A percentile compares a stretch with the other conserved stretches of the same genome.
Evolutionary conservation across 345 rosid genomes (phyloP).

Genomic region (Iberis pinnata): DNA sequence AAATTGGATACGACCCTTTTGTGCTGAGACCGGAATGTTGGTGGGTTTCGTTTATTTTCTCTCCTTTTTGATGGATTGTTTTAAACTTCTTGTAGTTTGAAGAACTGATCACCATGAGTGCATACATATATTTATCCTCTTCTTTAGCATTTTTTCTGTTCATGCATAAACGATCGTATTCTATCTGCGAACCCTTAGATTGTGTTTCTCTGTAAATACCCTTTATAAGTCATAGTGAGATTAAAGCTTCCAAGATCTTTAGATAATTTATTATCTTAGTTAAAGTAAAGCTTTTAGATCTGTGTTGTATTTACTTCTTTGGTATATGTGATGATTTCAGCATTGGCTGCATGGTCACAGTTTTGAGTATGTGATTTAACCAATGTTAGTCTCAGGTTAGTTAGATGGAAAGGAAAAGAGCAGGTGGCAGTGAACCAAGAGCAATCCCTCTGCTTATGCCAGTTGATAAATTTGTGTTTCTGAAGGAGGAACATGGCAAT

Average conservation of each 20-base stretch:
- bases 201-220: neutral
- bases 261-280: constrained; percentile 15
- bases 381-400: constrained; percentile 22
- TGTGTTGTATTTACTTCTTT: constrained; percentile 2
- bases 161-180: no score
- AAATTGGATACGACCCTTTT: constrained; percentile 14
- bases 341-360: constrained; percentile 15
- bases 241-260: no score
- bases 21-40: constrained; percentile 20
- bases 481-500: constrained; percentile 55
- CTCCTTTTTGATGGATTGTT: neutral
- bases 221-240: constrained; percentile 2
- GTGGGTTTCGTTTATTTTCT: constrained; percentile 9
- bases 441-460: constrained; percentile 52
- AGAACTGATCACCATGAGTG: constrained; percentile 23
- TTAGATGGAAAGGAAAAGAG: constrained; percentile 59
- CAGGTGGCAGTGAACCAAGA: constrained; percentile 60
- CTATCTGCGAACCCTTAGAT: no score
- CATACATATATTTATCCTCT: no score
- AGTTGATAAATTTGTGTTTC: constrained; percentile 69
- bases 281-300: neutral
- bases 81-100: no score
- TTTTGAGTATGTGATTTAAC: constrained; percentile 14
- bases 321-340: neutral
- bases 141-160: no score